Percentiles rank a stretch among this genome's conserved stretches.
These are phyloP conservation scores for Exidia glandulosa DNA, from an alignment of 768 basidiomycete species.

Conservation along the genomic window DNA sequence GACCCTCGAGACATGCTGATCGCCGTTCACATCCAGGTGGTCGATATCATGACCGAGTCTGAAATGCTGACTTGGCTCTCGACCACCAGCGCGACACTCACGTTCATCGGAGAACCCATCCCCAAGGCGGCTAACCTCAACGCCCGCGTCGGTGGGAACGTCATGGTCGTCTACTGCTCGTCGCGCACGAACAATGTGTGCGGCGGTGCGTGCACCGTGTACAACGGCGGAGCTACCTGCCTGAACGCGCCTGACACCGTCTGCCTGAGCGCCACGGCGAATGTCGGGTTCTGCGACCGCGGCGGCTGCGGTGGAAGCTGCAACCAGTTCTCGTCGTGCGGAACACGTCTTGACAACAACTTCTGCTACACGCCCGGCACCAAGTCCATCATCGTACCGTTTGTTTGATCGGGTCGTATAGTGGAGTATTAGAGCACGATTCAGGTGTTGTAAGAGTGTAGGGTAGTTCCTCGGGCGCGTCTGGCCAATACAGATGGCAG, in stretches of 20 bases:
- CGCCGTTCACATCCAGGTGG: neutral
- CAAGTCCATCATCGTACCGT: slow-evolving; percentile 13
- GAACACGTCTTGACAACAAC: slow-evolving; percentile 12
- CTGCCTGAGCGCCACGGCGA: slow-evolving; percentile 19
- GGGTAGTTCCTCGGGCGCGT: no score
- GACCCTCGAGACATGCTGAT: neutral
- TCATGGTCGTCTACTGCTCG: slow-evolving; percentile 23
- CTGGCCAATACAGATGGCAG: no score
- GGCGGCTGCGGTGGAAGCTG: slow-evolving; percentile 16
- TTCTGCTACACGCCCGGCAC: slow-evolving; percentile 23
- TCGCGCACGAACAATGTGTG: slow-evolving; percentile 14
- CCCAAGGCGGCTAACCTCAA: slow-evolving; percentile 1
- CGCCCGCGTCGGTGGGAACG: slow-evolving; percentile 9
- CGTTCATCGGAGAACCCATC: slow-evolving; percentile 12
- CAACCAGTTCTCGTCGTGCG: slow-evolving; percentile 13
- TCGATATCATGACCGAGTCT: neutral
- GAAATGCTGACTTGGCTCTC: slow-evolving; percentile 8
- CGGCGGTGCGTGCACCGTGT: slow-evolving; percentile 21
- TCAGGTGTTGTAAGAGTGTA: no score
- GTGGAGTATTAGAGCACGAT: no score
- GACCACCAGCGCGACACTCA: slow-evolving; percentile 12
- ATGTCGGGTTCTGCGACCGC: slow-evolving; percentile 21
- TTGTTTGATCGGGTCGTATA: no score
- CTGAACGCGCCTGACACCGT: slow-evolving; percentile 17
- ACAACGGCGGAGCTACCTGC: slow-evolving; percentile 18